Conservation (phyloP, 2,329 filamentous ascomycete genomes). For the Xylariaceae sp. region DNA sequence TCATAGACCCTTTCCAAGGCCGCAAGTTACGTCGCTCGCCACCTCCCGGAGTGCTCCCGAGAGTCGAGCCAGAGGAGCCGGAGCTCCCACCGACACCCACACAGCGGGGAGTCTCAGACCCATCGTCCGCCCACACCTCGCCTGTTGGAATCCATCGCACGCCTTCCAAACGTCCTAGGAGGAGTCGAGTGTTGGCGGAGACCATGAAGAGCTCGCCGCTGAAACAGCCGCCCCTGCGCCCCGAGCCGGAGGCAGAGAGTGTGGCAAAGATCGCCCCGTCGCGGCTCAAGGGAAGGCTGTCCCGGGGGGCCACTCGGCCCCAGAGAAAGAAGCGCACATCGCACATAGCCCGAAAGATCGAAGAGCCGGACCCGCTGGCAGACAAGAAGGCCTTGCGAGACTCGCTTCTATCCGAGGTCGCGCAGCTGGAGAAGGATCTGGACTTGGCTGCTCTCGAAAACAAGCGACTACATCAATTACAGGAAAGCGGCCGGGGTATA, state of each 20-base stretch:
- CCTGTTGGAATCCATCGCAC: constrained; percentile 54
- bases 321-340: constrained; percentile 14
- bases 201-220: constrained; percentile 41
- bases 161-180: constrained; percentile 42
- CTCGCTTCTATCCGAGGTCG: constrained; percentile 47
- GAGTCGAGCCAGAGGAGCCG: constrained; percentile 42
- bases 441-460: constrained; percentile 50
- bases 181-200: constrained; percentile 31
- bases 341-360: constrained; percentile 34
- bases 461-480: constrained; percentile 40
- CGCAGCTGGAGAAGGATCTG: constrained; percentile 51
- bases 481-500: constrained; percentile 23
- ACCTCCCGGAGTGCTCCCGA: constrained; percentile 25
- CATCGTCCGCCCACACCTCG: constrained; percentile 43
- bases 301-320: constrained; percentile 7
- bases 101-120: constrained; percentile 40
- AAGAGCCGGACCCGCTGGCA: constrained; percentile 32
- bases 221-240: constrained; percentile 33
- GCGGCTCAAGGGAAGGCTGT: constrained; percentile 6
- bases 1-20: constrained; percentile 34
- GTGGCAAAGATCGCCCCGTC: constrained; percentile 2
- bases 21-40: constrained; percentile 29
- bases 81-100: constrained; percentile 55
- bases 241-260: constrained; percentile 5
- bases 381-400: constrained; percentile 47